Conservation (phyloP, 2,329 filamentous ascomycete genomes). For the Teratosphaeria gauchensis region DNA sequence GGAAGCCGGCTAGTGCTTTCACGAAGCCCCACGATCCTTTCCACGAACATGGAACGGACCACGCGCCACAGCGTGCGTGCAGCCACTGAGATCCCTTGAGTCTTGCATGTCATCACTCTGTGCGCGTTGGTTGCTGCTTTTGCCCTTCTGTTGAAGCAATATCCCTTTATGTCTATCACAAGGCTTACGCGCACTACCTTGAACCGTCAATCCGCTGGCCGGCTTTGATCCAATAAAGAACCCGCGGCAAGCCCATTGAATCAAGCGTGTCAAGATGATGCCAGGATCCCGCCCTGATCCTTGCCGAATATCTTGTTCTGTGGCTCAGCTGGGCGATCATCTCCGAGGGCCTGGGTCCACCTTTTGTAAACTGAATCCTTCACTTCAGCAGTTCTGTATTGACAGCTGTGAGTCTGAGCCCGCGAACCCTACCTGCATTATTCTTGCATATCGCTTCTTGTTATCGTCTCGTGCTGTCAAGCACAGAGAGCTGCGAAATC, state of each 20-base stretch:
- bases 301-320: background rate
- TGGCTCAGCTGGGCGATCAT: background rate
- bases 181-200: background rate
- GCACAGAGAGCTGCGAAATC: too few species aligned
- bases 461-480: too few species aligned
- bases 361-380: background rate
- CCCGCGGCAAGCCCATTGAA: background rate
- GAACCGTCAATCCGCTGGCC: background rate
- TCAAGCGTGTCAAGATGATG: background rate
- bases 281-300: background rate
- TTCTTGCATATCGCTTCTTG: too few species aligned
- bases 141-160: background rate
- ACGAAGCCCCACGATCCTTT: background rate
- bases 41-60: background rate
- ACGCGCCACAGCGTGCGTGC: background rate
- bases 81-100: background rate
- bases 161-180: background rate
- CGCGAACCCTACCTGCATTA: too few species aligned
- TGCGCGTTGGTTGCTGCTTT: background rate
- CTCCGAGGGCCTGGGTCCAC: background rate
- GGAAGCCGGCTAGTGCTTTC: background rate
- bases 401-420: too few species aligned
- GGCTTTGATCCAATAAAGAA: background rate
- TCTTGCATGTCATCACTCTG: background rate
- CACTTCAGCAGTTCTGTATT: background rate